Evolutionary conservation across 768 basidiomycete species (phyloP).

Genomic region (Holtermanniella nyarrowii): DNA sequence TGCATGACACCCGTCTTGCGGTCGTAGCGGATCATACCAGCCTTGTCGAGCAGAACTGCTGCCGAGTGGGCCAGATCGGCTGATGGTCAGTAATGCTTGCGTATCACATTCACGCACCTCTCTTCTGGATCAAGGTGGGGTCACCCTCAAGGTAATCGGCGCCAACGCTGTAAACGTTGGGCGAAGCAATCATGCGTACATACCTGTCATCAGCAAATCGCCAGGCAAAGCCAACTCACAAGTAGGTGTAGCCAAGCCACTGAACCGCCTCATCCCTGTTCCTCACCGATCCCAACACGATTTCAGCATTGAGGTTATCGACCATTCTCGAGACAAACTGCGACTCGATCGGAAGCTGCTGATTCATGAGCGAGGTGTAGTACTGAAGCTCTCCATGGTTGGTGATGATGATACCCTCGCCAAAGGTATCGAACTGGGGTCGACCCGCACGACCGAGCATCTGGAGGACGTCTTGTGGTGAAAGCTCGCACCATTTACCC

Average conservation of each 20-base stretch:
- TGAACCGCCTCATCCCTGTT: constrained; percentile 96
- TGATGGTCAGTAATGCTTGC: constrained; percentile 7
- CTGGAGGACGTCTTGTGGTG: constrained; percentile 90
- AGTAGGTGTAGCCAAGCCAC: constrained; percentile 90
- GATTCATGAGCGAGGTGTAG: constrained; percentile 87
- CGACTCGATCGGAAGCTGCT: constrained; percentile 93
- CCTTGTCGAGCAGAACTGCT: constrained; percentile 85
- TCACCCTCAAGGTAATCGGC: constrained; percentile 88
- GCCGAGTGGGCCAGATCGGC: constrained; percentile 84
- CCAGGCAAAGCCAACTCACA: constrained; percentile 50
- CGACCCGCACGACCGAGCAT: constrained; percentile 98
- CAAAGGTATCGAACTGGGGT: constrained; percentile 92
- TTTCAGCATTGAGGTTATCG: constrained; percentile 94
- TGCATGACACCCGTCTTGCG: constrained; percentile 77
- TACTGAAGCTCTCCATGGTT: constrained; percentile 96
- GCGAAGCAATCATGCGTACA: constrained; percentile 85
- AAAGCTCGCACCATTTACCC: constrained; percentile 92
- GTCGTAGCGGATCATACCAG: constrained; percentile 88
- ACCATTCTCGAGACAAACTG: constrained; percentile 87
- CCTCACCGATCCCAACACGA: constrained; percentile 85
- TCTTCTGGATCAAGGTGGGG: constrained; percentile 70
- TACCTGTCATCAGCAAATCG: constrained; percentile 49
- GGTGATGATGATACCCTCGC: constrained; percentile 97
- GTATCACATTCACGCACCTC: constrained; percentile 45
- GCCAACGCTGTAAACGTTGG: constrained; percentile 75